Evolutionary conservation across 345 rosid species (phyloP).

Genomic region (Rubroshorea leprosula): DNA sequence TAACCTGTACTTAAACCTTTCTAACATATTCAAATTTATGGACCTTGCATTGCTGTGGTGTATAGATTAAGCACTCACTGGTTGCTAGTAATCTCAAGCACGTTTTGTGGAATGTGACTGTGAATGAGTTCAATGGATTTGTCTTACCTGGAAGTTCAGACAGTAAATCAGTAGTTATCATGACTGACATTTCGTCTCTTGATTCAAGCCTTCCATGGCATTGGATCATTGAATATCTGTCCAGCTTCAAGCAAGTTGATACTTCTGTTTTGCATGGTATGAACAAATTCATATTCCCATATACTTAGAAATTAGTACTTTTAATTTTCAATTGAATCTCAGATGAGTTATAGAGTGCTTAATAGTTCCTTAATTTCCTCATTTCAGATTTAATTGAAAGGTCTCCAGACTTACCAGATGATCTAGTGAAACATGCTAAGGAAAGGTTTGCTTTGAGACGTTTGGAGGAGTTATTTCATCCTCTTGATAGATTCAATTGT

Average conservation of each 20-base stretch:
- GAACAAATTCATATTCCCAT: not conserved
- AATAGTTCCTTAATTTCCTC: slow-evolving; percentile 2
- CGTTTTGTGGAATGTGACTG: too few relatives aligned
- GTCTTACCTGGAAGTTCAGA: too few relatives aligned
- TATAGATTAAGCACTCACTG: too few relatives aligned
- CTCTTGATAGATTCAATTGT: slow-evolving; percentile 2
- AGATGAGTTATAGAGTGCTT: not conserved
- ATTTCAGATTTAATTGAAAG: slow-evolving; percentile 37
- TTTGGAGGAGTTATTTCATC: slow-evolving; percentile 45
- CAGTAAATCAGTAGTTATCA: too few relatives aligned
- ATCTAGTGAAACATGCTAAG: slow-evolving; percentile 24
- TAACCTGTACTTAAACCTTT: too few relatives aligned
- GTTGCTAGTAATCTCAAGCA: too few relatives aligned
- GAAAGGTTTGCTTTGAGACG: slow-evolving; percentile 58
- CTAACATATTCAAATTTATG: too few relatives aligned
- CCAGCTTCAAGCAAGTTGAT: slow-evolving; percentile 30
- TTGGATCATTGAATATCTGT: slow-evolving; percentile 52
- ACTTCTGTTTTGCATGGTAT: slow-evolving; percentile 38
- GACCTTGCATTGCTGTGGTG: too few relatives aligned
- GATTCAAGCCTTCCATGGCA: slow-evolving; percentile 35
- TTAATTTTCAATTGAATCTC: not conserved
- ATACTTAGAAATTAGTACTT: not conserved
- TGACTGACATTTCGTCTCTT: too few relatives aligned
- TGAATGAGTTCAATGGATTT: too few relatives aligned
- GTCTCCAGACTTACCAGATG: slow-evolving; percentile 31